phyloP scores from a whole-genome alignment of 1,139 yeast species.

The Starmera stellimalicola region DNA sequence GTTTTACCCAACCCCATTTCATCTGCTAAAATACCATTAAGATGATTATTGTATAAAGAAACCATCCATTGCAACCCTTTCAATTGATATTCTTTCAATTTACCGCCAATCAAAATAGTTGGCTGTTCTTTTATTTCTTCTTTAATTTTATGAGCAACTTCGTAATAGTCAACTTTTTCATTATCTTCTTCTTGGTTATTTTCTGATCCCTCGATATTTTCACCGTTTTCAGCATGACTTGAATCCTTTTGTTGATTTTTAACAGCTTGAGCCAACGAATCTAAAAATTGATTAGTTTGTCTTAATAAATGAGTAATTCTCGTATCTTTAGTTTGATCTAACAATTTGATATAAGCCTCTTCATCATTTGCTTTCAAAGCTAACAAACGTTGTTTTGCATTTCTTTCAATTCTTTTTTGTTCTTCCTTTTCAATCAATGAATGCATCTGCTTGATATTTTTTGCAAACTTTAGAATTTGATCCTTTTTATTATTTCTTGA shows the following conservation, averaged over 20 bases:
- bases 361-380: slow-evolving; percentile 80
- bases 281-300: slow-evolving; percentile 71
- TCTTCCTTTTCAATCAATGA: slow-evolving; percentile 61
- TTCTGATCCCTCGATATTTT: slow-evolving; percentile 24
- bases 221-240: slow-evolving; percentile 20
- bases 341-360: slow-evolving; percentile 70
- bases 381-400: slow-evolving; percentile 79
- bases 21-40: slow-evolving; percentile 92
- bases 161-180: slow-evolving; percentile 64
- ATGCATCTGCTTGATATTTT: slow-evolving; percentile 32
- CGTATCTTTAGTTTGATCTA: slow-evolving; percentile 77
- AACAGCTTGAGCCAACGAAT: slow-evolving; percentile 68
- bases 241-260: slow-evolving; percentile 62
- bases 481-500: slow-evolving; percentile 28
- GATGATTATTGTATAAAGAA: slow-evolving; percentile 81
- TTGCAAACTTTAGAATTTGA: slow-evolving; percentile 34
- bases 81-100: slow-evolving; percentile 83
- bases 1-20: slow-evolving; percentile 92
- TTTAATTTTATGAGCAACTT: slow-evolving; percentile 66
- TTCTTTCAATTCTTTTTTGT: slow-evolving; percentile 61
- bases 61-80: slow-evolving; percentile 99
- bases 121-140: slow-evolving; percentile 64
- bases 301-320: slow-evolving; percentile 72
- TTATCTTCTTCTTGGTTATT: slow-evolving; percentile 39
- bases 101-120: slow-evolving; percentile 69